Conservation (phyloP, 2,329 filamentous ascomycete genomes). For the Colletotrichum australisinense region DNA sequence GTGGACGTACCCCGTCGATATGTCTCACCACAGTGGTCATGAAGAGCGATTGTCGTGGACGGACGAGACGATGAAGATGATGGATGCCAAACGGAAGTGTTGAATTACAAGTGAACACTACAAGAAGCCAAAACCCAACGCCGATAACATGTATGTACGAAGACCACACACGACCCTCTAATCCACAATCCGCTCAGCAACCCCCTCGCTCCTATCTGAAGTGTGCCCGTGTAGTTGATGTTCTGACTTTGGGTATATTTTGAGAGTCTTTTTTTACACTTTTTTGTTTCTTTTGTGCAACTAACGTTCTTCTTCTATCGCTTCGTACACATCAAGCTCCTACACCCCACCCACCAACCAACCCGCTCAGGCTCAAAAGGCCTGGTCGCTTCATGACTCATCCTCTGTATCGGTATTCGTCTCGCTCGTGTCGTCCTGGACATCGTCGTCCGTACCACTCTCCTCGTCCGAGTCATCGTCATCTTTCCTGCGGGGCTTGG, state of each 20-base stretch:
- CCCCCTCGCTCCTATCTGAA: too few species aligned
- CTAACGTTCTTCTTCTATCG: conserved; percentile 10
- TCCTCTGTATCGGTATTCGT: conserved; percentile 78
- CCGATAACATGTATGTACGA: background rate
- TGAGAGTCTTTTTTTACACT: conserved; percentile 5
- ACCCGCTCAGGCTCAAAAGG: background rate
- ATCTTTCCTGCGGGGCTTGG: conserved; percentile 66
- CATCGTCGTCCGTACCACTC: conserved; percentile 83
- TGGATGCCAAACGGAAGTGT: background rate
- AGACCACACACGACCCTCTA: background rate
- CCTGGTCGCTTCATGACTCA: conserved; percentile 54
- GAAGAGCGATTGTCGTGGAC: too few species aligned
- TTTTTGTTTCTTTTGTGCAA: conserved; percentile 4
- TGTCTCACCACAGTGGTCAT: too few species aligned
- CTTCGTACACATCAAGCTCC: background rate
- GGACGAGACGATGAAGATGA: background rate
- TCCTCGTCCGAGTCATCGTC: conserved; percentile 79
- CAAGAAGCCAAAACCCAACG: background rate
- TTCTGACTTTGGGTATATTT: conserved; percentile 36
- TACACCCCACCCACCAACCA: background rate
- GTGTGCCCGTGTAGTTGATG: background rate
- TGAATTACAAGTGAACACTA: background rate
- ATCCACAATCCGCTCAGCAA: too few species aligned
- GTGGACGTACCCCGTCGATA: too few species aligned
- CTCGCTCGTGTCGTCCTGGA: conserved; percentile 75